A percentile compares a stretch with the other conserved stretches of the same genome.
Conservation (phyloP, 768 basidiomycete species). For the Boletus patriciae region DNA sequence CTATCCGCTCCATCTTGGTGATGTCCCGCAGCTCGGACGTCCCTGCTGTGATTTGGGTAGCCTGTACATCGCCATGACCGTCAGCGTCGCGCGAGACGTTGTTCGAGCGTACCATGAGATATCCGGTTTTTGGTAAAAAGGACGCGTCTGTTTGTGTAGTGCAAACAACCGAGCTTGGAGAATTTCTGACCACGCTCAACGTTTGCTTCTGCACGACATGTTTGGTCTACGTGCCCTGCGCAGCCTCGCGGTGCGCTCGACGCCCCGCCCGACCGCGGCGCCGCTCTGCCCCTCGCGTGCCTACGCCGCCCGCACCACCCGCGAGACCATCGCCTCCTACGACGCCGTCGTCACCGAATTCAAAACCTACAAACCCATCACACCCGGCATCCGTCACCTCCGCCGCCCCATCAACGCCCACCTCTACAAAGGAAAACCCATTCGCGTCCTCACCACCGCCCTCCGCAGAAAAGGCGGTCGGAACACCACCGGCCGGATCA, state of each 20-base stretch:
- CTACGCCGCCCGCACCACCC: slow-evolving; percentile 38
- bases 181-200: background rate
- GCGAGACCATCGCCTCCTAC: slow-evolving; percentile 34
- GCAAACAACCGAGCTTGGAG: slow-evolving; percentile 26
- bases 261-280: background rate
- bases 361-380: slow-evolving; percentile 89
- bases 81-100: slow-evolving; percentile 1
- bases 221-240: slow-evolving; percentile 24
- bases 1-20: slow-evolving; percentile 93
- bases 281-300: slow-evolving; percentile 10
- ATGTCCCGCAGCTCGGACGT: slow-evolving; percentile 81
- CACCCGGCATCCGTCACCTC: slow-evolving; percentile 85
- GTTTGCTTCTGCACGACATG: slow-evolving; percentile 6
- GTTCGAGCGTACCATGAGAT: slow-evolving; percentile 28
- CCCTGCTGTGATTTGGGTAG: slow-evolving; percentile 74
- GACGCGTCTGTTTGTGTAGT: slow-evolving; percentile 36
- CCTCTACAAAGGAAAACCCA: slow-evolving; percentile 81
- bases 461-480: slow-evolving; percentile 85
- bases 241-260: slow-evolving; percentile 6
- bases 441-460: slow-evolving; percentile 78
- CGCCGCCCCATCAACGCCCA: slow-evolving; percentile 80
- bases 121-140: slow-evolving; percentile 5
- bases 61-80: slow-evolving; percentile 34
- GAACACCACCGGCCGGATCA: slow-evolving; percentile 79
- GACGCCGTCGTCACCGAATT: slow-evolving; percentile 54